Evolutionary conservation across 1,284 basidiomycete genomes (phyloP).

Genomic region (Schizophyllum amplum): DNA sequence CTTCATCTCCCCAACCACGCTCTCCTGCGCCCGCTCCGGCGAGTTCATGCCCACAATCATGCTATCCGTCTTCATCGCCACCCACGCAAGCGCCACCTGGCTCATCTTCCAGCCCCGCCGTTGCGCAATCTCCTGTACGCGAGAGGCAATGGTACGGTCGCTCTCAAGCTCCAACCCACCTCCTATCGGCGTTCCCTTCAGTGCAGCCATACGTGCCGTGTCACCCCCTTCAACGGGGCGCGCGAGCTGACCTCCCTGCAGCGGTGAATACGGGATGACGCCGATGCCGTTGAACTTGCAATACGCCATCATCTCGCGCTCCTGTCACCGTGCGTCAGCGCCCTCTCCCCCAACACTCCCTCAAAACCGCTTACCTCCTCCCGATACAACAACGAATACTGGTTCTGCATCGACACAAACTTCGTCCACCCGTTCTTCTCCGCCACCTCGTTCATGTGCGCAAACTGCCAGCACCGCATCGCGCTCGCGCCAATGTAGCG

Average conservation of each 20-base stretch:
- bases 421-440: constrained; percentile 25
- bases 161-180: constrained; percentile 4
- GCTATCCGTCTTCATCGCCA: constrained; percentile 15
- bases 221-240: constrained; percentile 20
- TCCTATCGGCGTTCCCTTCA: constrained; percentile 5
- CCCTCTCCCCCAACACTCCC: not conserved
- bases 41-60: not conserved
- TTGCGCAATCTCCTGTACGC: constrained; percentile 30
- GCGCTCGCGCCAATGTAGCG: constrained; percentile 34
- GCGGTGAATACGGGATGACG: constrained; percentile 15
- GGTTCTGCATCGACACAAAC: constrained; percentile 29
- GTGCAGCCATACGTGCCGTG: constrained; percentile 8
- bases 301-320: constrained; percentile 17
- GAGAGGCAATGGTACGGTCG: constrained; percentile 13
- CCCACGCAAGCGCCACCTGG: constrained; percentile 30
- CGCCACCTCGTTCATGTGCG: constrained; percentile 27
- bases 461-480: constrained; percentile 26
- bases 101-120: constrained; percentile 28
- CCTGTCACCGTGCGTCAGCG: constrained; percentile 3
- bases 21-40: not conserved
- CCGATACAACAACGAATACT: constrained; percentile 29
- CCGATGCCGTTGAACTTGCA: constrained; percentile 16
- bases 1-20: not conserved
- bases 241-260: constrained; percentile 26
- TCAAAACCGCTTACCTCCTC: constrained; percentile 23